Base-by-base conservation (phyloP, 2,329 filamentous ascomycete species). In the Aaosphaeria arxii region DNA sequence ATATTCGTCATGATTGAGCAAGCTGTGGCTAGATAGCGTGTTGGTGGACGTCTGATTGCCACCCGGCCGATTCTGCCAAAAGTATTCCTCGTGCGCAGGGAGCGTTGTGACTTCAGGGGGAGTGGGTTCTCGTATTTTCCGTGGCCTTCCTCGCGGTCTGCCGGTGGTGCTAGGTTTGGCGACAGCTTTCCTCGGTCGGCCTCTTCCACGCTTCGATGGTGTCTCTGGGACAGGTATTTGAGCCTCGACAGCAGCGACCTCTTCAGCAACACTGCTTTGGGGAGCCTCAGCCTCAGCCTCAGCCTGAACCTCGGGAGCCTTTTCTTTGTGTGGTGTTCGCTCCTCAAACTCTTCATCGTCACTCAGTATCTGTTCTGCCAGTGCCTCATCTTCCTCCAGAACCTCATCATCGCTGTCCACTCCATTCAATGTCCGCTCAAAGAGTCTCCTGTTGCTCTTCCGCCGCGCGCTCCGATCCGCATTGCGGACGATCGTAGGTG, bases 1-100 rank as follows among this genome's bases (percentile, higher is more conserved):
- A 71, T 94, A 99, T 65, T 96, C 90, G 48, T 97, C 91, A 62
- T 96, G 91, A 1, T 88, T 91, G 48, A 97, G 83, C 7, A 96
- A 76, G 4, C 83, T 77, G 32, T 95, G 75, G 4, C 86, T 84
- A 1, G 86, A 80, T 5, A 97, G 77, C 0, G 84, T 95, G 56
- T 94, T 94, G 64, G 89, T 87, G 1, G 91, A 96, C 0, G 92
- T 96, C 70, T 91, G 91, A 40, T 83, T 78, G 4, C 84, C 81
- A 2, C 89, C 91, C 0, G 89, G 85, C 42, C 89, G 86, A 66
- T 95, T 96, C 63, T 97, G 89, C 63, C 87, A 89, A 69, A 99
- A 97, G 74, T 95, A 99, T 56, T 88, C 82, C 69, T 97, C 94
- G 63, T 96, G 89, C 0, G 91, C 79, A 5, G 91, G 88, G 2